Percentiles rank a stretch among this genome's conserved stretches.
These are phyloP conservation scores for Trichomonas tenax DNA, from an alignment of 208 protist genomes.

Conservation along the genomic window DNA sequence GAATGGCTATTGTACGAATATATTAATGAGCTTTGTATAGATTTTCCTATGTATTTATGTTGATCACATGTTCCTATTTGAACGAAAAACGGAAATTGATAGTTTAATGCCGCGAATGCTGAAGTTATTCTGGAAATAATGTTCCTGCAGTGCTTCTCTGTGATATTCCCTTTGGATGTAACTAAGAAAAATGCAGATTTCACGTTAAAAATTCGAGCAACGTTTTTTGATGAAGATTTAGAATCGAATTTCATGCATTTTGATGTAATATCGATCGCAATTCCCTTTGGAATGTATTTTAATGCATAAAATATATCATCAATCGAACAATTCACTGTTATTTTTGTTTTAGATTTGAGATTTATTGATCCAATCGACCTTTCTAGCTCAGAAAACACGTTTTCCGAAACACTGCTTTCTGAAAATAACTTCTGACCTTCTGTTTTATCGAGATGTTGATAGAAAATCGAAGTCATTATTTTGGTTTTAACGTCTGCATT, in stretches of 20 bases:
- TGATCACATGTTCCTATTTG: not conserved
- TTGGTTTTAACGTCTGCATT: too few relatives aligned
- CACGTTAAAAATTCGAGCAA: not conserved
- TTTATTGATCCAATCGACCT: not conserved
- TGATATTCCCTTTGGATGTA: not conserved
- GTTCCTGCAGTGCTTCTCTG: not conserved
- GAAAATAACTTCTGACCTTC: not conserved
- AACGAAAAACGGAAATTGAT: not conserved
- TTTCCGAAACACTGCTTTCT: not conserved
- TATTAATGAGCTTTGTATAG: not conserved
- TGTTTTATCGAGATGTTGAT: not conserved
- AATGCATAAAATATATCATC: not conserved
- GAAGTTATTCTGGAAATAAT: not conserved
- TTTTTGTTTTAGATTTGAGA: not conserved
- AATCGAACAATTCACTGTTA: not conserved
- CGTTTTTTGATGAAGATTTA: not conserved
- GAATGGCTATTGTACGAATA: not conserved
- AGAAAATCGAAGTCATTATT: not conserved
- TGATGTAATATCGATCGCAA: not conserved
- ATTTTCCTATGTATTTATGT: not conserved
- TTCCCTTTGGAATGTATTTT: not conserved
- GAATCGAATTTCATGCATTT: not conserved
- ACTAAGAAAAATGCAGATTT: not conserved
- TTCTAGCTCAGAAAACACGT: not conserved
- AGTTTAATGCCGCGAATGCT: not conserved